Conservation (phyloP, 495 filamentous ascomycete species). For the Penicillium turbatum region DNA sequence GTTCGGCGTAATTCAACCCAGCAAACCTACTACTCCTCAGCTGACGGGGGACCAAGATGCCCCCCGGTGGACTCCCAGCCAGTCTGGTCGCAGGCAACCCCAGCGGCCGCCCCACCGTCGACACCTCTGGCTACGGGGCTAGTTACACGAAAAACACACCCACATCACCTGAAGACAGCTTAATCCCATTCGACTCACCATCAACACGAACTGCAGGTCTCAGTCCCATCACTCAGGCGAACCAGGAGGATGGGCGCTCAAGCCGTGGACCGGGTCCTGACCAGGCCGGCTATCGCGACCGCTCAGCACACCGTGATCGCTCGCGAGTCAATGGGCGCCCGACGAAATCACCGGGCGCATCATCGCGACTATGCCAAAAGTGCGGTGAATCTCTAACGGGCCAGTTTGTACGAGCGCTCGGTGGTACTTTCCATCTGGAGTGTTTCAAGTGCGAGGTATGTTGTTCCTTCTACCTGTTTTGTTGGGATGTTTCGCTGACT, state of each 20-base stretch:
- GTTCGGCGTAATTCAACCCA: constrained; percentile 14
- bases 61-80: constrained; percentile 45
- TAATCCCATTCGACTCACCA: constrained; percentile 43
- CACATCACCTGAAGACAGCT: constrained; percentile 44
- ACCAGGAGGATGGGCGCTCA: constrained; percentile 32
- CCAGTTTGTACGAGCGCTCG: constrained; percentile 91
- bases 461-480: constrained; percentile 9
- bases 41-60: constrained; percentile 38
- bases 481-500: background rate
- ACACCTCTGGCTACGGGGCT: constrained; percentile 38
- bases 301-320: constrained; percentile 37
- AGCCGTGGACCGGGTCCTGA: constrained; percentile 37
- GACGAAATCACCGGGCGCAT: constrained; percentile 37
- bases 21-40: constrained; percentile 6
- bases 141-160: constrained; percentile 41
- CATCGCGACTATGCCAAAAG: constrained; percentile 72
- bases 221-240: constrained; percentile 25
- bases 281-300: constrained; percentile 34
- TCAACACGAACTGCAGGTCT: constrained; percentile 29
- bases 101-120: constrained; percentile 38
- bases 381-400: constrained; percentile 82
- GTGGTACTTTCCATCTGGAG: constrained; percentile 91
- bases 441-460: constrained; percentile 96
- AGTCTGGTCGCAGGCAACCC: constrained; percentile 48
- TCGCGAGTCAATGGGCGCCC: constrained; percentile 44